phyloP scores from a whole-genome alignment of 441 rosid genomes.

The Gossypium lobatum region DNA sequence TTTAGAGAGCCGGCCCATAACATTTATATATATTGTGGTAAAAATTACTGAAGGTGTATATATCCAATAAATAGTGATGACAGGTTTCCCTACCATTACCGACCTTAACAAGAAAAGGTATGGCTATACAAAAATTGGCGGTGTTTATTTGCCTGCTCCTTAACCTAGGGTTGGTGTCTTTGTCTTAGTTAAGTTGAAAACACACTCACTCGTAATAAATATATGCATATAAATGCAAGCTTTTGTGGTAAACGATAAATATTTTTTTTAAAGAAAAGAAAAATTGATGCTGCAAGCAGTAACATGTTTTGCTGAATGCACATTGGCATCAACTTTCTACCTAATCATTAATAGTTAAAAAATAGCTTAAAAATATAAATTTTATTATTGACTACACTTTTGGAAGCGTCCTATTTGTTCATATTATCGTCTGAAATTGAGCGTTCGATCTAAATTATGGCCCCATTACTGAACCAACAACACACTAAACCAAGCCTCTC shows the following conservation, averaged over 20 bases:
- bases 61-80: background rate
- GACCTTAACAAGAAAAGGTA: slow-evolving; percentile 9
- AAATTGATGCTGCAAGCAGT: background rate
- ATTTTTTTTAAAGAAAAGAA: background rate
- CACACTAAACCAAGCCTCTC: background rate
- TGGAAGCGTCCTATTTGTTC: slow-evolving; percentile 9
- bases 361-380: background rate
- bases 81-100: slow-evolving; percentile 30
- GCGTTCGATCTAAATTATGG: background rate
- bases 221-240: background rate
- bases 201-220: background rate
- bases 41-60: too few species aligned
- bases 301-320: slow-evolving; percentile 1
- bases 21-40: background rate
- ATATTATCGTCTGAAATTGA: background rate
- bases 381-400: slow-evolving; percentile 3
- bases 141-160: slow-evolving; percentile 3
- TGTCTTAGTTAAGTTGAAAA: slow-evolving; percentile 16
- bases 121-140: slow-evolving; percentile 19
- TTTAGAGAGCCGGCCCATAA: too few species aligned
- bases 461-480: too few species aligned
- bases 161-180: slow-evolving; percentile 6
- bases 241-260: background rate
- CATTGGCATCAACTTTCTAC: background rate
- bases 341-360: background rate